phyloP scores from a whole-genome alignment of 192 early-diverging fungal species.

The Backusella parvicylindrica region DNA sequence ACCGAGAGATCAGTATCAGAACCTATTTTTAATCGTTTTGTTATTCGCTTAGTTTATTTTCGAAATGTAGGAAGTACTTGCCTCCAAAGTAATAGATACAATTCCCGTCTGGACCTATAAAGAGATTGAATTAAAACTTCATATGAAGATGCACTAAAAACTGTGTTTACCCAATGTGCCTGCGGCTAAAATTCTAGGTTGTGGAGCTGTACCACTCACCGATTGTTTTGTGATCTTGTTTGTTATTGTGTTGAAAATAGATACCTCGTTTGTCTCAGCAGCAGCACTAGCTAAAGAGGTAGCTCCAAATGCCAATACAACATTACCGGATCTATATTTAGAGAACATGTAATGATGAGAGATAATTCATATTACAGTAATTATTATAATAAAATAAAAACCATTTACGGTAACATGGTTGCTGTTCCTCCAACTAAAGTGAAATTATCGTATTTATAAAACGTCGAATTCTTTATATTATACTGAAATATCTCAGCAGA shows the following conservation, averaged over 20 bases:
- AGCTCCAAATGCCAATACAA: neutral
- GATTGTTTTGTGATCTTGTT: neutral
- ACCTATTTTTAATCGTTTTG: too few species aligned
- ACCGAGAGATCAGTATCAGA: neutral
- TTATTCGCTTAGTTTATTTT: neutral
- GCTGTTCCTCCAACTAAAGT: neutral
- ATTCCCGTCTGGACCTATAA: neutral
- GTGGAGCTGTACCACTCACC: neutral
- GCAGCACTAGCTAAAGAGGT: too few species aligned
- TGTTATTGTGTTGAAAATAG: neutral
- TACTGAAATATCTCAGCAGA: neutral
- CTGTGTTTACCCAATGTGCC: neutral
- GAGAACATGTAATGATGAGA: too few species aligned
- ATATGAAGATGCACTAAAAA: neutral
- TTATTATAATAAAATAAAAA: too few species aligned
- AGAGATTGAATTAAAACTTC: neutral
- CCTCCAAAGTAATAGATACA: conserved; percentile 2
- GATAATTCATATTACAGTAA: too few species aligned
- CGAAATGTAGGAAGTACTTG: neutral
- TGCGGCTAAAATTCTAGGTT: neutral
- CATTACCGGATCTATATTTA: neutral
- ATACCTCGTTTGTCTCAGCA: neutral
- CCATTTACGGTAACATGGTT: neutral
- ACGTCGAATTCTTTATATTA: neutral
- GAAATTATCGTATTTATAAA: neutral